Conservation (phyloP, 306 rosid genomes). For the Dalbergia cultrata region DNA sequence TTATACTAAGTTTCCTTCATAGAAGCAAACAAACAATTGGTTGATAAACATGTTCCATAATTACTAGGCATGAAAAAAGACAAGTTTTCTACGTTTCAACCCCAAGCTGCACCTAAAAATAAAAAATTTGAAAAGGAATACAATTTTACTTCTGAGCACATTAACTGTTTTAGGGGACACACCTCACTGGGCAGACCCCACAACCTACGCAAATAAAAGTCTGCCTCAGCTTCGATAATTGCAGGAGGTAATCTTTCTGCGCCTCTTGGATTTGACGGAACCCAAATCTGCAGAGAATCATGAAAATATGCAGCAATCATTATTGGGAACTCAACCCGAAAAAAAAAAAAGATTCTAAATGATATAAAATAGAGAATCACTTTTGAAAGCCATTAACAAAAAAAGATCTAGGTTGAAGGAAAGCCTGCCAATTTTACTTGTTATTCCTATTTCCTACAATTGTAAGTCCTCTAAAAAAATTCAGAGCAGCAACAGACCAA, state of each 20-base stretch:
- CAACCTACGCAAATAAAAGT: slow-evolving; percentile 84
- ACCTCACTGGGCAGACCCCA: slow-evolving; percentile 99
- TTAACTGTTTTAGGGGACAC: slow-evolving; percentile 43
- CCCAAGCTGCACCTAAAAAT: not conserved
- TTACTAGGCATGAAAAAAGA: not conserved
- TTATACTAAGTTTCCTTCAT: slow-evolving; percentile 28
- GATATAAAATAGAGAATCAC: slow-evolving; percentile 29
- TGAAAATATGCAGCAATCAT: slow-evolving; percentile 22
- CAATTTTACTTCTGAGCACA: not conserved
- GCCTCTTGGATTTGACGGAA: slow-evolving; percentile 93
- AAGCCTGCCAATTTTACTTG: slow-evolving; percentile 2
- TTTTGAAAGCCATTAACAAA: slow-evolving; percentile 13
- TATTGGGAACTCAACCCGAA: slow-evolving; percentile 7
- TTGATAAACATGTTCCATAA: not conserved
- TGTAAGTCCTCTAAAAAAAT: slow-evolving; percentile 27
- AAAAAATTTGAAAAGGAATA: not conserved
- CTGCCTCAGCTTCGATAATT: slow-evolving; percentile 83
- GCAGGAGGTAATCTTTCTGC: slow-evolving; percentile 91
- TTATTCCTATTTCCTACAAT: slow-evolving; percentile 4
- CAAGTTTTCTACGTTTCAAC: slow-evolving; percentile 32
- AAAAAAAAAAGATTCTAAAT: slow-evolving; percentile 19
- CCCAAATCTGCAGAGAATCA: slow-evolving; percentile 83
- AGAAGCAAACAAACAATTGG: slow-evolving; percentile 30
- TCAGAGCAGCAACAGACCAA: slow-evolving; percentile 5
- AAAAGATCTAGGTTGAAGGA: slow-evolving; percentile 30